Percentiles rank a stretch among this genome's conserved stretches.
phyloP scores from a whole-genome alignment of 2,329 filamentous ascomycete genomes.

The Penicillium sp. region DNA sequence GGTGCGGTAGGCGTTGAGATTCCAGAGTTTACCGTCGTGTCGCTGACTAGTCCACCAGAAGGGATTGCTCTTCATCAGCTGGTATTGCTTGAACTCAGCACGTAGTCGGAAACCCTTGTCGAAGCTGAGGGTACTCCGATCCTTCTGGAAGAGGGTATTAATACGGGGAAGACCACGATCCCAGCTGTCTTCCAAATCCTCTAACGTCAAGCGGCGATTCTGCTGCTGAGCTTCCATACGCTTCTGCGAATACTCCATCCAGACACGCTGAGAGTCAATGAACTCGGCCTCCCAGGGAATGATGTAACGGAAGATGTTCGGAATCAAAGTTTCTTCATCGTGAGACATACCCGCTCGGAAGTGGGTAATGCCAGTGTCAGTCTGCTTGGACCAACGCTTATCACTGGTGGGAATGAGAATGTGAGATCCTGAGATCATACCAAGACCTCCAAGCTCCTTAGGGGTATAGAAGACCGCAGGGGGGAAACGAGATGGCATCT shows the following conservation, averaged over 20 bases:
- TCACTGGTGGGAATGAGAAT: constrained; percentile 97
- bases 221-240: constrained; percentile 95
- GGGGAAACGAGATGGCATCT: constrained; percentile 98
- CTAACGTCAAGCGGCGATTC: constrained; percentile 87
- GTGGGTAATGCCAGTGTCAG: constrained; percentile 93
- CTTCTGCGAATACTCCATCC: constrained; percentile 99
- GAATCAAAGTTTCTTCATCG: constrained; percentile 95
- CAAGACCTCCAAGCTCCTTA: constrained; percentile 92
- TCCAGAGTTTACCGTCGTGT: constrained; percentile 97
- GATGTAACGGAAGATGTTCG: constrained; percentile 99
- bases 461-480: constrained; percentile 98
- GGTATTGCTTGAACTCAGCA: constrained; percentile 97
- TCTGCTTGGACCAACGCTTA: constrained; percentile 98
- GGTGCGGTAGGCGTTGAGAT: constrained; percentile 89
- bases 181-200: constrained; percentile 98
- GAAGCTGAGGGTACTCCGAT: constrained; percentile 92
- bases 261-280: constrained; percentile 96
- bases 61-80: constrained; percentile 98
- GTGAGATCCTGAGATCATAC: constrained; percentile 98
- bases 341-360: constrained; percentile 98
- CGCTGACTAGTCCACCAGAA: constrained; percentile 99
- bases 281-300: constrained; percentile 99
- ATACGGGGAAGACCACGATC: constrained; percentile 96
- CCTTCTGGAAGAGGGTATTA: constrained; percentile 98
- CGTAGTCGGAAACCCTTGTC: constrained; percentile 97